phyloP scores from a whole-genome alignment of 306 rosid genomes.

The Glycine soja region DNA sequence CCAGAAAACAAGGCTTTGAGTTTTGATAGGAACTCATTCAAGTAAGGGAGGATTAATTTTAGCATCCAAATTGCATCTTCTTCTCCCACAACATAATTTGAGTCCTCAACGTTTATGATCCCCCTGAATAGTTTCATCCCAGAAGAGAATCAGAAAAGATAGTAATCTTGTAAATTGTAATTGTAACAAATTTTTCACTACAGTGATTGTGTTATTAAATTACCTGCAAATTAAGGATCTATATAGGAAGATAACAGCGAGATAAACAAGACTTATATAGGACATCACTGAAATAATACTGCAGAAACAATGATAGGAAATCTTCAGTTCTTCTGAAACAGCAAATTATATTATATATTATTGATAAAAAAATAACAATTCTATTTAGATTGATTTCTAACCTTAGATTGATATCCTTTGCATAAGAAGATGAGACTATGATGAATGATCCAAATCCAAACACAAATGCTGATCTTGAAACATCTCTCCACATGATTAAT shows the following conservation, averaged over 20 bases:
- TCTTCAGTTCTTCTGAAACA: slow-evolving; percentile 38
- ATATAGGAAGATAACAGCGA: slow-evolving; percentile 76
- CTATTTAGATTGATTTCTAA: slow-evolving; percentile 39
- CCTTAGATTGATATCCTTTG: slow-evolving; percentile 79
- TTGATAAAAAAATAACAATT: too few relatives aligned
- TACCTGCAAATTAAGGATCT: slow-evolving; percentile 84
- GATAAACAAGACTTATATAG: slow-evolving; percentile 78
- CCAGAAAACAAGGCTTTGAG: slow-evolving; percentile 86
- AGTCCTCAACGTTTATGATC: slow-evolving; percentile 54
- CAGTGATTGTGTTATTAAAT: neutral
- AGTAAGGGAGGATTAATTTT: slow-evolving; percentile 73
- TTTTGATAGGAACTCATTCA: slow-evolving; percentile 75
- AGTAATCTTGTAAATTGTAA: neutral
- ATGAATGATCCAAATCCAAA: slow-evolving; percentile 78
- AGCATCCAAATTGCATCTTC: slow-evolving; percentile 85
- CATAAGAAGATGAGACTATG: slow-evolving; percentile 74
- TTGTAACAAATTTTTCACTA: slow-evolving; percentile 1
- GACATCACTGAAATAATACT: slow-evolving; percentile 84
- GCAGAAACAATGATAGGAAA: slow-evolving; percentile 42
- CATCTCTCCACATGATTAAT: slow-evolving; percentile 89
- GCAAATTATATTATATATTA: neutral
- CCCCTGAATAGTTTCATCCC: slow-evolving; percentile 39
- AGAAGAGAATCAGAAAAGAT: too few relatives aligned
- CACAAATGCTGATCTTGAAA: slow-evolving; percentile 80
- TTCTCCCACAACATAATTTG: slow-evolving; percentile 70